Base-by-base conservation (phyloP, 257 asterid genomes). In the Nicotiana sylvestris region DNA sequence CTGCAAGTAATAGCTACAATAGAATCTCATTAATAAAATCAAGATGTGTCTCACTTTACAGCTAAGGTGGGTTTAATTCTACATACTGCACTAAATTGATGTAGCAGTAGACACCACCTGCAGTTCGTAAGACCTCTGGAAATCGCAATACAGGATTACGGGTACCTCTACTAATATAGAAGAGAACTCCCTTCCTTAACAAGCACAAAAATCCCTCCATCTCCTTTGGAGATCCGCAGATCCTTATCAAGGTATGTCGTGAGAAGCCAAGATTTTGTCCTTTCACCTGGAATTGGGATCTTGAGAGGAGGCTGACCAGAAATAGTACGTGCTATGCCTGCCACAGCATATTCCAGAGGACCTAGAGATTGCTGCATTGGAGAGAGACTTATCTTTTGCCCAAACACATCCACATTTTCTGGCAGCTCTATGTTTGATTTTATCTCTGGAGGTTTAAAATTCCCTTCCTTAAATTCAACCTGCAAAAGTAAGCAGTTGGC, bases 171-270 rank as follows among this genome's bases (percentile, higher is more conserved):
- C 66, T 87, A 88, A 80, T 91, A 89, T 57, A 94, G 77, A 66
- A 96, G 97, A 17, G 95, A 77, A 80, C 97, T 91, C 80, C 98
- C 98, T 91, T 94, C 98, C 92, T 89, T 94, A 12, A 91, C 95
- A 46, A 94, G 97, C 90, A 96, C 98, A 82, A 96, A 96, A 66
- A 96, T 89, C 46, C 98, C 98, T 69, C 98, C 99, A 85, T 96
- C 99, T 1, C 98, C 99, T 86, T 98, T 91, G 29, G 98, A 96
- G 81, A 94, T 91, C 62, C 99, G 90, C 77, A 94, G 67, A 89
- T 96, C 98, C 84, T 90, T 87, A 87, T 96, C 99, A 9, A 96
- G 97, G 87, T 92, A 96, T 3, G 98, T 96, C 1, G 83, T 90
- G 33, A 96, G 89, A 80, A 94, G 97, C 97, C 97, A 96, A 17